phyloP scores from a whole-genome alignment of 306 rosid genomes.

The Dalbergia oliveri region DNA sequence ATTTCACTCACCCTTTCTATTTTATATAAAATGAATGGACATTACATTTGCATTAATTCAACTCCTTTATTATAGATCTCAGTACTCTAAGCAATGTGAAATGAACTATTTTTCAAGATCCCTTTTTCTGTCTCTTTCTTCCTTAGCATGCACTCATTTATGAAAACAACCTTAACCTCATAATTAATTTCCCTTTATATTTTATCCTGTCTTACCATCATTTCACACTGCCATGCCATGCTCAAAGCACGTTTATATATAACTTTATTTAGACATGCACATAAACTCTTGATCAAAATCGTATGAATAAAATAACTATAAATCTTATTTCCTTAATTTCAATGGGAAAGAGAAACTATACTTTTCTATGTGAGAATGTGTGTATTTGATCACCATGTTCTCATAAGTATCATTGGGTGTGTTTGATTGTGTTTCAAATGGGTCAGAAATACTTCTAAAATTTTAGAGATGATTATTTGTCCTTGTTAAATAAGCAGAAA shows the following conservation, averaged over 20 bases:
- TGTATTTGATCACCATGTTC: too few species aligned
- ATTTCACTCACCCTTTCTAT: background rate
- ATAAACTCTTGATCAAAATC: background rate
- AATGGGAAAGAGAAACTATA: too few species aligned
- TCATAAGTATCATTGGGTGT: too few species aligned
- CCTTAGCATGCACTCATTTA: background rate
- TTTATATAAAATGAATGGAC: background rate
- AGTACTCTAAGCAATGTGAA: background rate
- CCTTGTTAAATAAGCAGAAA: too few species aligned
- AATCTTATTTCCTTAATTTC: too few species aligned
- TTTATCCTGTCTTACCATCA: background rate
- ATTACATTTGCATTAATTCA: background rate
- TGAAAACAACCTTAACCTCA: background rate
- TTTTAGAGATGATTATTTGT: too few species aligned
- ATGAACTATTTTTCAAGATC: too few species aligned
- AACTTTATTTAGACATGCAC: background rate
- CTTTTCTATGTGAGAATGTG: too few species aligned
- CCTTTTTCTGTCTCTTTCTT: background rate
- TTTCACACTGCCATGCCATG: slow-evolving; percentile 2
- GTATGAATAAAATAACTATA: too few species aligned
- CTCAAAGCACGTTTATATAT: background rate
- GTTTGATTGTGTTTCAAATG: too few species aligned
- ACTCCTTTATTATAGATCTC: background rate
- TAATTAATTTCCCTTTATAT: background rate
- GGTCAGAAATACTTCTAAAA: too few species aligned